Evolutionary conservation across 225 moss, liverwort and hornwort species (phyloP).

Genomic region (Takakia lepidozioides): DNA sequence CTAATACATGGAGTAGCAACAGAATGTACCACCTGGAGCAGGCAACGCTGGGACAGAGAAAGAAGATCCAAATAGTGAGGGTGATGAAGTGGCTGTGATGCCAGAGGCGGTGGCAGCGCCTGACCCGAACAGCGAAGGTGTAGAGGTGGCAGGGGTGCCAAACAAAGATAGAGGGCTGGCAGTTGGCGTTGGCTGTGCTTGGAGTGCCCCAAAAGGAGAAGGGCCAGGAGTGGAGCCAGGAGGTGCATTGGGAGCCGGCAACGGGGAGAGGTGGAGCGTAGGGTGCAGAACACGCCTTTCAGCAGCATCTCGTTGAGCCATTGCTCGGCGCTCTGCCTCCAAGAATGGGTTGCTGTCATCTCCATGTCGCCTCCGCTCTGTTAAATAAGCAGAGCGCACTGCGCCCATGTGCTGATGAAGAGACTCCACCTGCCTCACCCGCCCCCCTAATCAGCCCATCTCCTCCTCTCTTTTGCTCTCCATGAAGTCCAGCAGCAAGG

Average conservation of each 20-base stretch:
- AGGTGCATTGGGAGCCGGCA: constrained; percentile 31
- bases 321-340: constrained; percentile 94
- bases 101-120: constrained; percentile 8
- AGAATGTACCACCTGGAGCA: constrained; percentile 42
- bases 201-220: no score
- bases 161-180: constrained; percentile 39
- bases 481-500: no score
- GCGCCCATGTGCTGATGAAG: constrained; percentile 79
- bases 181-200: constrained; percentile 41
- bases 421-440: constrained; percentile 63
- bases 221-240: constrained; percentile 18
- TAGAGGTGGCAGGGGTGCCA: constrained; percentile 60
- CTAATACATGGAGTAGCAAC: no score
- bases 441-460: no score
- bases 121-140: constrained; percentile 52
- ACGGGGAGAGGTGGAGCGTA: constrained; percentile 55
- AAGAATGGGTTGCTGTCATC: constrained; percentile 94
- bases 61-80: constrained; percentile 67
- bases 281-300: constrained; percentile 87
- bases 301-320: constrained; percentile 86
- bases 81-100: constrained; percentile 36
- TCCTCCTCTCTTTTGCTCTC: no score
- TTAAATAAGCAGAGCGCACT: constrained; percentile 75
- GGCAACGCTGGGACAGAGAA: constrained; percentile 60
- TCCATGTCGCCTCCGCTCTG: constrained; percentile 75